Base-by-base conservation (phyloP, 129 eudicot genomes). In the Apium graveolens region DNA sequence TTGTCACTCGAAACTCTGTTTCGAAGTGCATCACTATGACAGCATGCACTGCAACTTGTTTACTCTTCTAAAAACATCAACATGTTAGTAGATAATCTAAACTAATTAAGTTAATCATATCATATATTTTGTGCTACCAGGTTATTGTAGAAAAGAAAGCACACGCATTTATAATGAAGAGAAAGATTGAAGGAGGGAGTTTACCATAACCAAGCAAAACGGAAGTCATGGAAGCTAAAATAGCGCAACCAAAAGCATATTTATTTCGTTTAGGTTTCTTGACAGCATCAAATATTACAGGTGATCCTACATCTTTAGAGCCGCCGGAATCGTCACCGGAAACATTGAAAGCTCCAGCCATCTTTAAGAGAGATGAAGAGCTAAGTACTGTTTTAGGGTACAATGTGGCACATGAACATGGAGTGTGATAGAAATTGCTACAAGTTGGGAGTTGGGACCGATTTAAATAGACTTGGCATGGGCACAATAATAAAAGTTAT, bases 221-320 rank as follows among this genome's bases (percentile, higher is more conserved):
- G 57, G 76, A 70, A 13, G 81, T 43, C 81, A 79, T 79, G 70
- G 76, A 79, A 70, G 81, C 81, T 70, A 70, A 79, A 37, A 79
- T 49, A 49, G 81, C 68, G 48, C 81, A 79, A 12, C 76, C 81
- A 49, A 79, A 70, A 49, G 81, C 77, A 49, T 70, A 79, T 35
- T 79, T 79, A 70, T 79, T 79, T 38, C 35, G 70, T 49, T 79
- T 79, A 13, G 81, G 76, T 70, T 41, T 79, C 32, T 55, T 49
- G 17, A 44, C 53, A 24, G 69, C 74, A 39, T 82, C 82, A 71
- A 72, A 72, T 5, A 32, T 11, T 3, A 29, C 85, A 29, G 78
- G 53, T 11, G 74, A 21, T 0, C 10, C 26, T 5, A 43, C n/a
- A n/a, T 13, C 14, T 35, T 78, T 78, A 1, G 60, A 18, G 43